Evolutionary conservation across 805 yeast species (phyloP).

Genomic region (Wickerhamomyces alni): DNA sequence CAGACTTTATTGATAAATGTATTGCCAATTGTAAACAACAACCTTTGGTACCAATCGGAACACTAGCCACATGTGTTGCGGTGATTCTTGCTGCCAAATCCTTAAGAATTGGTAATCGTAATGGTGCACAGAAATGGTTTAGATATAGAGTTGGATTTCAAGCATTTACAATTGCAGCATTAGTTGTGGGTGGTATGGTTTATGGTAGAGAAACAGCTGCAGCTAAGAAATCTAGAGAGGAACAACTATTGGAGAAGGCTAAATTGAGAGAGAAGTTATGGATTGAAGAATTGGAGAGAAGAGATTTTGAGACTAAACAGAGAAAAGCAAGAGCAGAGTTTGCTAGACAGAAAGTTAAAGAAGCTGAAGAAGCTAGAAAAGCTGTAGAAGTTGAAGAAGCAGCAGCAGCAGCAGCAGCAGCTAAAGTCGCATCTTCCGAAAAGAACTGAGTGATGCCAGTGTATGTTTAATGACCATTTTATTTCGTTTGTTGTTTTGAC

Average conservation of each 20-base stretch:
- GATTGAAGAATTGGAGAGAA: constrained; percentile 86
- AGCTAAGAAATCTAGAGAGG: constrained; percentile 52
- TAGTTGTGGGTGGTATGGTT: constrained; percentile 71
- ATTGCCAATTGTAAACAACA: constrained; percentile 68
- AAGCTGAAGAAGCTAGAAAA: constrained; percentile 27
- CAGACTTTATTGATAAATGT: constrained; percentile 51
- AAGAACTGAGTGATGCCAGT: no score
- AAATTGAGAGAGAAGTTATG: constrained; percentile 78
- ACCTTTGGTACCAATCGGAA: constrained; percentile 84
- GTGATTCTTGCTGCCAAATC: constrained; percentile 74
- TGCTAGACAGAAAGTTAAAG: constrained; percentile 40
- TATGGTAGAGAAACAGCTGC: constrained; percentile 48
- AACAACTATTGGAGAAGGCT: constrained; percentile 68
- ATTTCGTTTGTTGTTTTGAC: no score
- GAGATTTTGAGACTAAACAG: constrained; percentile 67
- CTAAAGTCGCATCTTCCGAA: no score
- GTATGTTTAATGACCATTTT: no score
- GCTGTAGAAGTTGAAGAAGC: constrained; percentile 28
- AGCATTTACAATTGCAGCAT: constrained; percentile 74
- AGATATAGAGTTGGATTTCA: constrained; percentile 87
- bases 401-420: no score
- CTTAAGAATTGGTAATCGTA: constrained; percentile 63
- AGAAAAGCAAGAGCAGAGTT: constrained; percentile 63
- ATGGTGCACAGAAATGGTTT: constrained; percentile 79
- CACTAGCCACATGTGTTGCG: constrained; percentile 74